Conservation (phyloP, 345 rosid genomes). For the Bretschneidera sinensis region DNA sequence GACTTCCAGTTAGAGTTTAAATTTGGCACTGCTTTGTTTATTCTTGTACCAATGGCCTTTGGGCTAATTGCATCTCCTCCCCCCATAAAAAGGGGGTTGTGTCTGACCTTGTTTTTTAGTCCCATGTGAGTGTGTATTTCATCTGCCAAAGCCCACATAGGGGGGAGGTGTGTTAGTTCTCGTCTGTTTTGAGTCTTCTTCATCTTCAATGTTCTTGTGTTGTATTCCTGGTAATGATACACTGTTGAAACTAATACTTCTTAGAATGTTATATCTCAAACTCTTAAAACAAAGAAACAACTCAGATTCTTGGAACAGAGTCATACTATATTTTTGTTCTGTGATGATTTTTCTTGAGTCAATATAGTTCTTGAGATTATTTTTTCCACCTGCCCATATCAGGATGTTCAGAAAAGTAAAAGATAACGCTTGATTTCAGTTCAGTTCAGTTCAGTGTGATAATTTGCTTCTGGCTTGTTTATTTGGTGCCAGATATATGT, state of each 20-base stretch:
- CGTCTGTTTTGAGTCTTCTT: background rate
- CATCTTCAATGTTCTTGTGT: background rate
- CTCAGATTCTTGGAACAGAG: background rate
- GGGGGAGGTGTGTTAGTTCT: too few relatives aligned
- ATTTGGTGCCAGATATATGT: constrained; percentile 61
- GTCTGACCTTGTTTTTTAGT: too few relatives aligned
- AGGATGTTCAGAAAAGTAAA: too few relatives aligned
- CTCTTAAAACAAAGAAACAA: background rate
- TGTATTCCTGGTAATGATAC: background rate
- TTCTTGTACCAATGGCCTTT: background rate
- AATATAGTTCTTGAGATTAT: background rate
- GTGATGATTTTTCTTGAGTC: background rate
- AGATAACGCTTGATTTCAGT: background rate
- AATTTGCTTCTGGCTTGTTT: constrained; percentile 10
- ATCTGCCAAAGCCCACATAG: too few relatives aligned
- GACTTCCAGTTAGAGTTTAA: background rate
- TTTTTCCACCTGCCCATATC: too few relatives aligned
- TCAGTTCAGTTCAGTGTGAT: constrained; percentile 5
- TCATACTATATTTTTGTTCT: background rate
- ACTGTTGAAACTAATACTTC: background rate
- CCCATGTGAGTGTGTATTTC: too few relatives aligned
- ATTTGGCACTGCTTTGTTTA: background rate
- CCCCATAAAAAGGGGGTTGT: too few relatives aligned
- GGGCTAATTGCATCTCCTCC: background rate
- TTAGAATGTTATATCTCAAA: too few relatives aligned